These are phyloP conservation scores for Fusarium pseudonygamai DNA, from an alignment of 2,329 filamentous ascomycete species.

Conservation along the genomic window DNA sequence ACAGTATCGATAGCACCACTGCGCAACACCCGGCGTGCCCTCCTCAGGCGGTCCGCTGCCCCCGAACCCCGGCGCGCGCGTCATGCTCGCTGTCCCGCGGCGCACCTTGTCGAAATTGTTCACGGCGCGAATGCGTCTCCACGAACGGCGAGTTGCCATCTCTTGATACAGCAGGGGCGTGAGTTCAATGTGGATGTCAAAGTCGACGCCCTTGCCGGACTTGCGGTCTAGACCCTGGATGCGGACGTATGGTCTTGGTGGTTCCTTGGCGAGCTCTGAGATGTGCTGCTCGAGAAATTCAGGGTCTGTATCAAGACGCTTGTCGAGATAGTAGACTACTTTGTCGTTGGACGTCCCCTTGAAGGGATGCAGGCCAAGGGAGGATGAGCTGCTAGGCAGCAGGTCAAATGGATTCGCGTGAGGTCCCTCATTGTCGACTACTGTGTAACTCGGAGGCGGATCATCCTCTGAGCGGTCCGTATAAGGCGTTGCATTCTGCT, in stretches of 20 bases:
- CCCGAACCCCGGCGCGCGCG: constrained; percentile 58
- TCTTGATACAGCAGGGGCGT: constrained; percentile 65
- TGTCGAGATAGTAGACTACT: constrained; percentile 55
- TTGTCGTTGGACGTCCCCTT: constrained; percentile 47
- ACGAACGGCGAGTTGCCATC: constrained; percentile 51
- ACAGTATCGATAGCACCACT: constrained; percentile 77
- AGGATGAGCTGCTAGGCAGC: constrained; percentile 24
- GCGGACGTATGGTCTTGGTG: constrained; percentile 63
- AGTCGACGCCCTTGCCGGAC: constrained; percentile 60
- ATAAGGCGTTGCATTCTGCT: constrained; percentile 10
- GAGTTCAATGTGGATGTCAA: constrained; percentile 67
- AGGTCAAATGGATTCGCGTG: constrained; percentile 24
- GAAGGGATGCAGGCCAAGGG: constrained; percentile 41
- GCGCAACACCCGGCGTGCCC: constrained; percentile 48
- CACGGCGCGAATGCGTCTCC: constrained; percentile 59
- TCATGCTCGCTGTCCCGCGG: constrained; percentile 70
- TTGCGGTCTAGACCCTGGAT: constrained; percentile 63
- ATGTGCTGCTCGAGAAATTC: constrained; percentile 57
- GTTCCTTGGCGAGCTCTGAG: constrained; percentile 53
- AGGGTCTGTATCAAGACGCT: constrained; percentile 56
- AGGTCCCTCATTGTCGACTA: constrained; percentile 30
- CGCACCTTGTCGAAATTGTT: constrained; percentile 68
- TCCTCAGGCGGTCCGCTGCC: constrained; percentile 41
- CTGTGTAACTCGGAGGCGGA: constrained; percentile 34
- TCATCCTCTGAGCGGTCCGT: constrained; percentile 21